Evolutionary conservation across 2,329 filamentous ascomycete species (phyloP).

Genomic region (Calonectria crousiana): DNA sequence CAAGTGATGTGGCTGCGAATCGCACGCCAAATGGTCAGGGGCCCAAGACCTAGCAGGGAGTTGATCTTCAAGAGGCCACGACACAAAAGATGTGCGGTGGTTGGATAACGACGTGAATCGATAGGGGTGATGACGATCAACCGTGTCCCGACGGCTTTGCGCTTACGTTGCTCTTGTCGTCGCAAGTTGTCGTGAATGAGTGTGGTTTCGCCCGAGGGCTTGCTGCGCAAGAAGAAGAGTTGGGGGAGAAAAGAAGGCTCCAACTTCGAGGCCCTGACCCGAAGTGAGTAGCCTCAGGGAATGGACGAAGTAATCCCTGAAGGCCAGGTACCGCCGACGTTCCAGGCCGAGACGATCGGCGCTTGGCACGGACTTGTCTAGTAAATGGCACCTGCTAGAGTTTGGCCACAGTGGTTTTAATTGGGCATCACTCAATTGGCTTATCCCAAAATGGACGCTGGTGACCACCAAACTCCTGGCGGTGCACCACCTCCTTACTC

Average conservation of each 20-base stretch:
- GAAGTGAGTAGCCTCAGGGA: conserved; percentile 31
- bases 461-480: not conserved
- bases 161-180: not conserved
- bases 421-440: conserved; percentile 29
- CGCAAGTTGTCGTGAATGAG: conserved; percentile 8
- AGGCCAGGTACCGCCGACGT: conserved; percentile 25
- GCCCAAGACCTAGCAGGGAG: conserved; percentile 5
- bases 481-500: not conserved
- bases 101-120: not conserved
- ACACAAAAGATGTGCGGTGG: conserved; percentile 7
- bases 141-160: not conserved
- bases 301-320: conserved; percentile 34
- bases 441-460: conserved; percentile 12
- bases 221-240: conserved; percentile 13
- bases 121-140: not conserved
- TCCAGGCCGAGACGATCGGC: conserved; percentile 33
- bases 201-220: conserved; percentile 4
- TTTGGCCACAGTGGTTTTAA: conserved; percentile 26
- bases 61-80: conserved; percentile 21
- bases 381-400: not conserved
- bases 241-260: conserved; percentile 37
- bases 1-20: not conserved
- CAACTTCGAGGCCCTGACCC: conserved; percentile 24
- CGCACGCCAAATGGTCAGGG: conserved; percentile 1
- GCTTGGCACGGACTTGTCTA: conserved; percentile 21